Conservation (phyloP, 345 rosid genomes). For the Cardiospermum halicacabum region DNA sequence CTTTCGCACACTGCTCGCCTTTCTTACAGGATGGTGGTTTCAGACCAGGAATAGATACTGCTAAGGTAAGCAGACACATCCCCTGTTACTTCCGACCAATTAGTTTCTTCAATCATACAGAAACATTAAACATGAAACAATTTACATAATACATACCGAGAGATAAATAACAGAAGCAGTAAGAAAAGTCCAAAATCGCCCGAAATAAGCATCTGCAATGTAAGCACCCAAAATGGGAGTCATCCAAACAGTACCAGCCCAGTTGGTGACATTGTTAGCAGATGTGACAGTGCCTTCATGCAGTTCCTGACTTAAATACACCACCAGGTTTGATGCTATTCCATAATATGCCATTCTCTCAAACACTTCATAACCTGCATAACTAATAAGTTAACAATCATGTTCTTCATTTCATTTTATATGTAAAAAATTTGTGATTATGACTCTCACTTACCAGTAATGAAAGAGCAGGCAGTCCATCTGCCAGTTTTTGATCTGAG, state of each 20-base stretch:
- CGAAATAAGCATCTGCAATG: constrained; percentile 57
- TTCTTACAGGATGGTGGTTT: constrained; percentile 49
- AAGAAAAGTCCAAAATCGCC: constrained; percentile 57
- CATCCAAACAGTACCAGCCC: constrained; percentile 60
- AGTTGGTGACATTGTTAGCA: constrained; percentile 59
- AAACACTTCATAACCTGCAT: constrained; percentile 52
- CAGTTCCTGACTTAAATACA: constrained; percentile 40
- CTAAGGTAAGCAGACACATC: constrained; percentile 45
- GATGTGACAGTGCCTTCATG: constrained; percentile 62
- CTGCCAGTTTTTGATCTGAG: constrained; percentile 47
- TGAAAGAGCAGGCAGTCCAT: constrained; percentile 62
- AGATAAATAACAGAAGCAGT: constrained; percentile 40
- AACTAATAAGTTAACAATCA: too few relatives aligned
- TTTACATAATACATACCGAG: constrained; percentile 25
- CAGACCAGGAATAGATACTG: constrained; percentile 39
- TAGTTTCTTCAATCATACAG: too few relatives aligned
- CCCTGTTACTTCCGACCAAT: constrained; percentile 57
- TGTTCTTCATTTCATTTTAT: too few relatives aligned
- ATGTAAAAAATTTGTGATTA: neutral
- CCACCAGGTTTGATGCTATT: constrained; percentile 53
- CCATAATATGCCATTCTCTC: constrained; percentile 76
- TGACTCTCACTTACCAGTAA: constrained; percentile 32
- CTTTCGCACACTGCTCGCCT: constrained; percentile 24
- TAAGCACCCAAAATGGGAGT: constrained; percentile 56
- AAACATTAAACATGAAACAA: too few relatives aligned